Base-by-base conservation (phyloP, 768 basidiomycete genomes). In the Obba rivulosa region DNA sequence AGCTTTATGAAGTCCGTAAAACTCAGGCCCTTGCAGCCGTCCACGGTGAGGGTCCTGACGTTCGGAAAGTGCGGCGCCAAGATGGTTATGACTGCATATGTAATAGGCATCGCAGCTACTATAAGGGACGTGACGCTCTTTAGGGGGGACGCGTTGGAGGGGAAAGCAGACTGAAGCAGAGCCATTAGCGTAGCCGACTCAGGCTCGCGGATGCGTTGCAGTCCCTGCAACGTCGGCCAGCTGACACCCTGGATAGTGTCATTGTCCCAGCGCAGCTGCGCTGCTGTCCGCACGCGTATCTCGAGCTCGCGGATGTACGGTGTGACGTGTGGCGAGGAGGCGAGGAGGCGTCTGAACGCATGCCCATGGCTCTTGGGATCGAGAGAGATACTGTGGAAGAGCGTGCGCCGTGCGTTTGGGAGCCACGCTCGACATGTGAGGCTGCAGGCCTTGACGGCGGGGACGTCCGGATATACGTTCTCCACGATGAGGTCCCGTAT, bases 401-500 rank as follows among this genome's bases (percentile, higher is more conserved):
- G 54, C 46, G 63, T 60, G 43, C 55, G 56, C 9, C 61, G 59
- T 8, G 54, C 53, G 17, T 58, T 41, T 18, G 55, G 59, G 21
- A 64, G 62, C 63, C 63, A 65, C 16, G 53, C 41, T 13, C 52
- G 58, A 47, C 59, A 60, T 16, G 60, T 55, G 16, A 61, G 50
- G 21, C 55, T 52, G 46, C 57, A 60, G 2, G 48, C 50, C 5
- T 40, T 44, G 11, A 65, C 50, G 8, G 61, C 39, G 3, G 22
- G 35, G 9, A 16, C 31, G 48, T 66, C 57, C 21, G 48, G 41
- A 35, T 56, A 54, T 10, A 66, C 55, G 24, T 48, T 40, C 57
- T 62, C 60, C n/a, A 66, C 53, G 31, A 66, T 52, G 16, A 41
- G 45, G 48, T 66, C 65, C 34, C 50, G 52, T 35, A 66, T 43